A percentile compares a stretch with the other conserved stretches of the same genome.
phyloP scores from a whole-genome alignment of 164 flowering plant species.

The Tinospora cordifolia region DNA sequence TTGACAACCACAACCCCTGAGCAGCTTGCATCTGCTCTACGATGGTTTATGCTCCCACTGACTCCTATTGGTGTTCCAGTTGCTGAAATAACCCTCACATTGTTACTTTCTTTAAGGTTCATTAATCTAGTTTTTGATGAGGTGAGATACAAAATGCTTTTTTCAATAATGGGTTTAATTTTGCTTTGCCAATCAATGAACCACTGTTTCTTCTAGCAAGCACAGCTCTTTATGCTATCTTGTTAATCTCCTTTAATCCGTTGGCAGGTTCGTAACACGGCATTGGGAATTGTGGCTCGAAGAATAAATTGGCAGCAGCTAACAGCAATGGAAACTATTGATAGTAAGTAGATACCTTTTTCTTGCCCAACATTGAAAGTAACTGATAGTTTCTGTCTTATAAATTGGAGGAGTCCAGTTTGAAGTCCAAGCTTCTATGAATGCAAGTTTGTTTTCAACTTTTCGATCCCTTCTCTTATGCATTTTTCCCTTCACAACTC shows the following conservation, averaged over 20 bases:
- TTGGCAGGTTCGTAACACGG: constrained; percentile 82
- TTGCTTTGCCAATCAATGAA: neutral
- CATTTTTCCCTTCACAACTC: neutral
- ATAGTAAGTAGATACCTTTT: constrained; percentile 40
- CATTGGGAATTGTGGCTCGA: constrained; percentile 87
- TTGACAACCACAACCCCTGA: constrained; percentile 85
- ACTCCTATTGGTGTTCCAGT: constrained; percentile 65
- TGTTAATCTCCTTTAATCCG: neutral
- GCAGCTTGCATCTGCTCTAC: constrained; percentile 79
- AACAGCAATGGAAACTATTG: constrained; percentile 73
- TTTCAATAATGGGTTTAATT: neutral
- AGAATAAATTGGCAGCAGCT: constrained; percentile 75
- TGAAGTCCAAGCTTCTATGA: neutral
- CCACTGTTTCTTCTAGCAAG: neutral
- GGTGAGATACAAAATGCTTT: constrained; percentile 31
- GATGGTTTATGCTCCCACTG: constrained; percentile 85
- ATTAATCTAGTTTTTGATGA: constrained; percentile 88
- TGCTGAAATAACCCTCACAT: constrained; percentile 75
- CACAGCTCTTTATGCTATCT: neutral
- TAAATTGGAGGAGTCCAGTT: too few relatives aligned
- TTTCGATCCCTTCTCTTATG: neutral
- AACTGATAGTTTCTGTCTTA: neutral
- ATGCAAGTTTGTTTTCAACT: neutral
- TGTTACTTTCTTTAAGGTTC: constrained; percentile 86
- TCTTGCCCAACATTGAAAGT: neutral